A percentile compares a stretch with the other conserved stretches of the same genome.
These are phyloP conservation scores for Cytidiella melzeri DNA, from an alignment of 768 basidiomycete genomes.

Conservation along the genomic window DNA sequence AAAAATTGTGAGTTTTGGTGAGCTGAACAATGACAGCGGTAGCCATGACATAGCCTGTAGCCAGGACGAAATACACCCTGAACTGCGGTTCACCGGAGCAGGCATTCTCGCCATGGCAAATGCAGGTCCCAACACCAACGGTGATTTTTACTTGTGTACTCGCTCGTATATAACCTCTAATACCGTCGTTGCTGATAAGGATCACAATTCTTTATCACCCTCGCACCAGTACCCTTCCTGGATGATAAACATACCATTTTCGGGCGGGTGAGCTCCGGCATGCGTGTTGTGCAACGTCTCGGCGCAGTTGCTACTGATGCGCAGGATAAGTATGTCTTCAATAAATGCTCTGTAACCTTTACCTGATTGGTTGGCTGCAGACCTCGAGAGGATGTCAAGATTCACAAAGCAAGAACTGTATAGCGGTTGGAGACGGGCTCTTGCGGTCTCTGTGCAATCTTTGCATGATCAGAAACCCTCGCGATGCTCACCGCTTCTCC, in stretches of 20 bases:
- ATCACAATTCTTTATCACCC: slow-evolving; percentile 91
- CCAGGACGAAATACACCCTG: slow-evolving; percentile 87
- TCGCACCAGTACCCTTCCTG: slow-evolving; percentile 76
- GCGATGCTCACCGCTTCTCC: not conserved
- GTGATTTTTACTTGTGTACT: too few relatives aligned
- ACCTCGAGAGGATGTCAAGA: slow-evolving; percentile 81
- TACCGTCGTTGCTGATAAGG: slow-evolving; percentile 47
- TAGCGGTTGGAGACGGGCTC: slow-evolving; percentile 13
- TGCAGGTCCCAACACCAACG: slow-evolving; percentile 90
- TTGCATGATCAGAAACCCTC: not conserved
- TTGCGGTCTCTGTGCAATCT: too few relatives aligned
- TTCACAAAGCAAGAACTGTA: slow-evolving; percentile 62
- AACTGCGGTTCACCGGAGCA: slow-evolving; percentile 90
- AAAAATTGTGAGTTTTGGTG: slow-evolving; percentile 68
- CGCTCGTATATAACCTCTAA: slow-evolving; percentile 29
- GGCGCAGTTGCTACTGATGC: slow-evolving; percentile 87
- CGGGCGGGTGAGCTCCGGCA: slow-evolving; percentile 85
- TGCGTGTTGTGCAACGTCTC: slow-evolving; percentile 87
- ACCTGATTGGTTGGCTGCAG: slow-evolving; percentile 20
- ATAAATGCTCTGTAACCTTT: not conserved
- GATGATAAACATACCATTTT: slow-evolving; percentile 87
- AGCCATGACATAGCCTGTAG: slow-evolving; percentile 38
- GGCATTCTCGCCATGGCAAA: slow-evolving; percentile 98
- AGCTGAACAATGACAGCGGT: not conserved
- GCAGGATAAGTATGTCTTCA: slow-evolving; percentile 67